These are phyloP conservation scores for Parathielavia appendiculata DNA, from an alignment of 495 filamentous ascomycete species.

Conservation along the genomic window DNA sequence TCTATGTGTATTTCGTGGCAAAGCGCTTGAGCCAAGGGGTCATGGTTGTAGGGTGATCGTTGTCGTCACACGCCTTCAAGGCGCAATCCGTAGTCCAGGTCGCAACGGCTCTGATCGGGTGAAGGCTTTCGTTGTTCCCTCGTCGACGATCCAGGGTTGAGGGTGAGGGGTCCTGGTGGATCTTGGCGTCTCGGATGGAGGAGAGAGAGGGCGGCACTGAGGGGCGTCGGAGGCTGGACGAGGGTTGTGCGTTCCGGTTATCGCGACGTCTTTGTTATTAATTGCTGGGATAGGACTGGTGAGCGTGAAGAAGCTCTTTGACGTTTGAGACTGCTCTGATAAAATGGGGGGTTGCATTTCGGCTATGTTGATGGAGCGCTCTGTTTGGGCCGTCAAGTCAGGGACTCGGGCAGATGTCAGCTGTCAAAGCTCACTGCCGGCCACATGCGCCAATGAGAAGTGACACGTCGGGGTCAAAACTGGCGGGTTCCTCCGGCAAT, in stretches of 20 bases:
- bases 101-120: neutral
- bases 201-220: neutral
- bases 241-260: too few relatives aligned
- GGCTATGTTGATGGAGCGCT: neutral
- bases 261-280: too few relatives aligned
- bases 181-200: constrained; percentile 8
- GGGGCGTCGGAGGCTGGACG: too few relatives aligned
- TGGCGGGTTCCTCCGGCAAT: constrained; percentile 22
- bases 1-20: constrained; percentile 1
- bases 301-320: neutral
- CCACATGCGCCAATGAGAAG: constrained; percentile 1
- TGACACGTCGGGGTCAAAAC: constrained; percentile 10
- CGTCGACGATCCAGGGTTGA: neutral
- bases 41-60: neutral
- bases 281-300: too few relatives aligned
- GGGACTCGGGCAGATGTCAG: neutral
- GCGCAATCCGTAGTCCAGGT: neutral
- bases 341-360: neutral
- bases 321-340: neutral
- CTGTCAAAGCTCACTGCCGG: constrained; percentile 6
- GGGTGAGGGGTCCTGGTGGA: neutral
- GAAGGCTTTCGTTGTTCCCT: constrained; percentile 11
- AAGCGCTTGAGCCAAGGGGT: constrained; percentile 1
- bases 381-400: constrained; percentile 3
- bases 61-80: neutral